Base-by-base conservation (phyloP, 306 rosid genomes). In the Lathyrus sativus region DNA sequence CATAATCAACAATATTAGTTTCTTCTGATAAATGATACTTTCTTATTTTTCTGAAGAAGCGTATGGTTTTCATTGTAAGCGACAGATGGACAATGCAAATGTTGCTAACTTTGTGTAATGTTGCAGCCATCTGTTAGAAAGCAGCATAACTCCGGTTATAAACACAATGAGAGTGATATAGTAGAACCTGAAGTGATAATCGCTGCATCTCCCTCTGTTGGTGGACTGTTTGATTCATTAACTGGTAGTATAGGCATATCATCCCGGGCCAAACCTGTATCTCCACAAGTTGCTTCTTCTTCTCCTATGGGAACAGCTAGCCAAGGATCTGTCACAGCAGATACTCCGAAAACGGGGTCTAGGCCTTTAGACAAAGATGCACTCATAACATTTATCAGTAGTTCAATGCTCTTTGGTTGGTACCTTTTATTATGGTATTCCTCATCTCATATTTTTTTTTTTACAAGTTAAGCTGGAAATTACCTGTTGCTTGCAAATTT, bases 351-450 rank as follows among this genome's bases (percentile, higher is more conserved):
- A 83, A 73, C 60, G 61, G 95, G 90, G 70, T 79, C 80, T 29
- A 85, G 85, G 85, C 90, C 78, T 71, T 83, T 90, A 70, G 95
- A 92, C 73, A 92, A 86, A 82, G 98, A 93, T 84, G 84, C 86
- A 13, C 89, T 93, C 37, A 83, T 90, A 79, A 81, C 87, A 83
- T 93, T 88, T 82, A 83, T 90, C 71, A 85, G 95, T 76, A 82
- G 96, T 76, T 85, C 96, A 71, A 86, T 93, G 96, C 97, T 97
- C 78, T 93, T 93, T 90, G 99, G 97, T 93, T 78, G 80, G 99
- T 90, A 86, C 85, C 80, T 84, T 80, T 84, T 74, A 79, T 73
- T 88, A 77, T 81, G 92, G 89, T 84, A 74, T 83, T 82, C 76
- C 85, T 75, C 87, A 73, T 83, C 82, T 72, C 75, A 53, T 56